phyloP scores from a whole-genome alignment of 106 monocot species.

The Dactylorhiza incarnata region DNA sequence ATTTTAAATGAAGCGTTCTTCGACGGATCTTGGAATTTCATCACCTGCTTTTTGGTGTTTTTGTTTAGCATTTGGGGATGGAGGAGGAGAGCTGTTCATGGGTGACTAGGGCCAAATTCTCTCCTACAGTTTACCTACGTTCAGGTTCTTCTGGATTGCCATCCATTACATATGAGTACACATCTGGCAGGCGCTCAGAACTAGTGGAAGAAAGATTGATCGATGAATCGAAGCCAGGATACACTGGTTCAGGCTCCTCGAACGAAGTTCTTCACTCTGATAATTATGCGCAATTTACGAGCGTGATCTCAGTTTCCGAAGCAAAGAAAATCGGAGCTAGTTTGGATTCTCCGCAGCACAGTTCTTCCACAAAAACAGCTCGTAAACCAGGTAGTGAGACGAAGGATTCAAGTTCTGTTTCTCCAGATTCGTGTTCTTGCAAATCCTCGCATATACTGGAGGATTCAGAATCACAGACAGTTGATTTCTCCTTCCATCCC shows the following conservation, averaged over 20 bases:
- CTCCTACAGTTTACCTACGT: conserved; percentile 23
- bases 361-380: not conserved
- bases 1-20: not conserved
- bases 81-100: conserved; percentile 39
- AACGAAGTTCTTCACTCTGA: not conserved
- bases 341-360: not conserved
- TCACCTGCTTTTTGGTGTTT: not conserved
- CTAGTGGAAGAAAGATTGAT: conserved; percentile 6
- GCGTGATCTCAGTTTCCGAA: not conserved
- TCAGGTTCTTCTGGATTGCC: conserved; percentile 12
- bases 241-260: not conserved
- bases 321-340: not conserved
- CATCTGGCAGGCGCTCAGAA: not conserved
- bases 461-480: not conserved
- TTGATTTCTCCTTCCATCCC: conserved; percentile 8
- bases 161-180: not conserved
- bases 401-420: not conserved
- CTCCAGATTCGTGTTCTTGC: not conserved
- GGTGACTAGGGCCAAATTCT: conserved; percentile 34
- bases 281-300: not conserved
- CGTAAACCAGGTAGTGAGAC: not conserved
- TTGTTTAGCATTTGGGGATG: not conserved
- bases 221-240: conserved; percentile 2
- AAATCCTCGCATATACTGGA: not conserved
- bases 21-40: not conserved